These are phyloP conservation scores for Monilinia aucupariae DNA, from an alignment of 2,329 filamentous ascomycete species.

Conservation along the genomic window DNA sequence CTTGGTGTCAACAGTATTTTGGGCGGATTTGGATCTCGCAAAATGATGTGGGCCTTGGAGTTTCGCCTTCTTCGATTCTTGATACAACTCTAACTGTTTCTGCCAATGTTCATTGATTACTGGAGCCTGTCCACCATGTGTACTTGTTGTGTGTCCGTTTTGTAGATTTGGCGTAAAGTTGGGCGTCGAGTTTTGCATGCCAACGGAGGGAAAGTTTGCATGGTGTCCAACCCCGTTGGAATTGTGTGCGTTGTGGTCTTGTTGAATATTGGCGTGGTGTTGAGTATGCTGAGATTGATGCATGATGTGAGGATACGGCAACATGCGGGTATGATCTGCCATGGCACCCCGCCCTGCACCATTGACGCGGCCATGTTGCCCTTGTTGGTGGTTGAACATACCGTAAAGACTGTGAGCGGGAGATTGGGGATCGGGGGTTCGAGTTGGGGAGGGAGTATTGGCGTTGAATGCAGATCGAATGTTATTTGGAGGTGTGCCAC, in stretches of 20 bases:
- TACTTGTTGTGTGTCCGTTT: constrained; percentile 49
- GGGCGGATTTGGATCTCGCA: constrained; percentile 62
- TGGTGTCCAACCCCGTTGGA: constrained; percentile 54
- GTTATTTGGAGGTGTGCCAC: constrained; percentile 42
- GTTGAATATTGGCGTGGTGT: constrained; percentile 55
- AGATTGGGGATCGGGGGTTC: constrained; percentile 46
- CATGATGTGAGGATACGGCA: constrained; percentile 59
- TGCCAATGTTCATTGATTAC: constrained; percentile 70
- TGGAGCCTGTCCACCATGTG: constrained; percentile 47
- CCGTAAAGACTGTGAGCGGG: constrained; percentile 36
- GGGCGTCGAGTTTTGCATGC: constrained; percentile 59
- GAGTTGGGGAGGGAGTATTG: constrained; percentile 52
- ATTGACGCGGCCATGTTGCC: constrained; percentile 72
- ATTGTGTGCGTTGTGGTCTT: constrained; percentile 51
- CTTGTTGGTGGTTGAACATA: constrained; percentile 70
- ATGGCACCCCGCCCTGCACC: constrained; percentile 56
- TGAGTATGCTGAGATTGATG: constrained; percentile 54
- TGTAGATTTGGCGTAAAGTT: constrained; percentile 50
- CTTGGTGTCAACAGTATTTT: constrained; percentile 51
- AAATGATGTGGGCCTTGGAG: constrained; percentile 62
- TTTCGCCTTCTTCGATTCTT: constrained; percentile 68
- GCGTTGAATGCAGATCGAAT: constrained; percentile 35
- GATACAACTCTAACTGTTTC: constrained; percentile 75
- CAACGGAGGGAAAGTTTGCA: constrained; percentile 56
- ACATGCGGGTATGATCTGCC: constrained; percentile 51